A percentile compares a stretch with the other conserved stretches of the same genome.
Evolutionary conservation across 768 basidiomycete species (phyloP).

Genomic region (Suillus occidentalis): DNA sequence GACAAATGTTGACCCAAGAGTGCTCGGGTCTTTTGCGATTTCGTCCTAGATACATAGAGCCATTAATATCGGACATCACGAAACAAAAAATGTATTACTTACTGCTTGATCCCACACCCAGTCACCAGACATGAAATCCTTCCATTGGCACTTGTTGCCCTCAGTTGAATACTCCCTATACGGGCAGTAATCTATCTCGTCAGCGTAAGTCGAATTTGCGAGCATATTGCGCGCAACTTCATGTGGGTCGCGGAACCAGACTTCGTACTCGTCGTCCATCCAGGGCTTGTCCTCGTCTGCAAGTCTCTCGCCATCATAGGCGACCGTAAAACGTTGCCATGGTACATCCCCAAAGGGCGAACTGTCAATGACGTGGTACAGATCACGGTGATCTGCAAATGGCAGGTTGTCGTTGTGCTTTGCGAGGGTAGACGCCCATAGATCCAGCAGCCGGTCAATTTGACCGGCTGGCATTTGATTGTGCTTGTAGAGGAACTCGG

Average conservation of each 20-base stretch:
- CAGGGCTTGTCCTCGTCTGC: not conserved
- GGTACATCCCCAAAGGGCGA: not conserved
- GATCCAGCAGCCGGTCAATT: not conserved
- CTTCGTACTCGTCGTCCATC: not conserved
- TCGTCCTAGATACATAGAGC: slow-evolving; percentile 18
- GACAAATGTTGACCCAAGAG: slow-evolving; percentile 19
- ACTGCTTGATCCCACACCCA: not conserved
- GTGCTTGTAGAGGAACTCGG: not conserved
- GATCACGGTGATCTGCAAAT: not conserved
- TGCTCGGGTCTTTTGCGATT: slow-evolving; percentile 19
- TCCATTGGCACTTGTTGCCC: not conserved
- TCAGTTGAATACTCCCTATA: not conserved
- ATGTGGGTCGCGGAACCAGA: not conserved
- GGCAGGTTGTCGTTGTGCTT: not conserved
- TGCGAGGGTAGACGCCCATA: not conserved
- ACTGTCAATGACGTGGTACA: not conserved
- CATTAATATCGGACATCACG: not conserved
- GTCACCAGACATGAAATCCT: not conserved
- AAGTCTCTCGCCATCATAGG: not conserved
- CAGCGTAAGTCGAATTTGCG: not conserved
- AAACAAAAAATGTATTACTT: not conserved
- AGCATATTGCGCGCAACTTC: not conserved
- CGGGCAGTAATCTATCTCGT: not conserved
- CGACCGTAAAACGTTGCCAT: not conserved
- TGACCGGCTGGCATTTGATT: not conserved